phyloP scores from a whole-genome alignment of 495 filamentous ascomycete species.

The Hypoxylon lienhwacheense region DNA sequence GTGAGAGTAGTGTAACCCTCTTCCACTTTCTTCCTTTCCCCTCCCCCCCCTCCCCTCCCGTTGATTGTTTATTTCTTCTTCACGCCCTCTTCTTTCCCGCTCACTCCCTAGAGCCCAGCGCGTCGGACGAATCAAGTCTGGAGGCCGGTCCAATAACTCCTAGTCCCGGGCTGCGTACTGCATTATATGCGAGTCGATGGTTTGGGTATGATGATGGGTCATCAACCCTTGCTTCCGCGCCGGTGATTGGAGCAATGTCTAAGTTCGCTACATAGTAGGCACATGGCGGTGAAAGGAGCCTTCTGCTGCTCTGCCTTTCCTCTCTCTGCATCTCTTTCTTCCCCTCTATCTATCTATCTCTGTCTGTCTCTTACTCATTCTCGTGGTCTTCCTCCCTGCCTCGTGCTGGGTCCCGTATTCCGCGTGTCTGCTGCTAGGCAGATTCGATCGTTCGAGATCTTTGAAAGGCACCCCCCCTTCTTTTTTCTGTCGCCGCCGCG shows the following conservation, averaged over 20 bases:
- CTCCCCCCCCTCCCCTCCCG: background rate
- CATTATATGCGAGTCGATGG: slow-evolving; percentile 35
- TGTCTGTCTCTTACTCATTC: too few relatives aligned
- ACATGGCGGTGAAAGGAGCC: slow-evolving; percentile 42
- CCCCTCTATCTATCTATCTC: background rate
- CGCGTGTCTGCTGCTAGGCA: slow-evolving; percentile 5
- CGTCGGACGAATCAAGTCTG: slow-evolving; percentile 27
- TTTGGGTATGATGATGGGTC: slow-evolving; percentile 32
- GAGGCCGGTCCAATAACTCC: slow-evolving; percentile 5
- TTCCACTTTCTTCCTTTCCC: slow-evolving; percentile 2
- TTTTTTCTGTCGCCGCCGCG: too few relatives aligned
- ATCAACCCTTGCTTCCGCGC: slow-evolving; percentile 24
- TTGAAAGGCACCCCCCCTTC: too few relatives aligned
- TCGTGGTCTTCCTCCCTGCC: background rate
- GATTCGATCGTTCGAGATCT: slow-evolving; percentile 21
- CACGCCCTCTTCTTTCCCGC: slow-evolving; percentile 14
- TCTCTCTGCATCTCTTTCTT: background rate
- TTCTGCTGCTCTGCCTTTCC: background rate
- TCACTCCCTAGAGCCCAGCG: slow-evolving; percentile 12
- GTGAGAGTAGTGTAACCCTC: too few relatives aligned
- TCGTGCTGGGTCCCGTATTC: slow-evolving; percentile 7
- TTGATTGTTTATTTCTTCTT: background rate
- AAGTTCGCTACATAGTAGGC: slow-evolving; percentile 30
- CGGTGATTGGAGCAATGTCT: slow-evolving; percentile 36
- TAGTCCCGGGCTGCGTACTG: slow-evolving; percentile 22